phyloP scores from a whole-genome alignment of 352 stramenopile genomes.

The Phytophthora pisi region DNA sequence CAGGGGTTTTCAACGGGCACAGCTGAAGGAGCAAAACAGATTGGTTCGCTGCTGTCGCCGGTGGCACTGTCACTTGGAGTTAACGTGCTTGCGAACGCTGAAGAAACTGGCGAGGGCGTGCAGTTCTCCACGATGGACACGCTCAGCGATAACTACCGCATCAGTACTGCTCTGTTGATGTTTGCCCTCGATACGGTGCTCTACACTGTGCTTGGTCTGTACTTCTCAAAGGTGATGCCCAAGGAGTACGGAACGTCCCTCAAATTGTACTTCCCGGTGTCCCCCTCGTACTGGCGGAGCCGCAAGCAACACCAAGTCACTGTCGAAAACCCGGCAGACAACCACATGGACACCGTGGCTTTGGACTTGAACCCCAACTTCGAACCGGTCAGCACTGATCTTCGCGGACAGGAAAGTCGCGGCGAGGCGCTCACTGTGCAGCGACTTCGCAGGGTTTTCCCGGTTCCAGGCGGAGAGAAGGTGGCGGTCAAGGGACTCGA shows the following conservation, averaged over 20 bases:
- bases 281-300: slow-evolving; percentile 41
- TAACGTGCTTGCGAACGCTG: slow-evolving; percentile 49
- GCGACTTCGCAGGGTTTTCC: slow-evolving; percentile 78
- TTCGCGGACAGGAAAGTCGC: slow-evolving; percentile 51
- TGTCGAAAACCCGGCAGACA: background rate
- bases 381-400: slow-evolving; percentile 45
- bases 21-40: background rate
- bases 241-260: slow-evolving; percentile 86
- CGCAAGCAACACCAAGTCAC: slow-evolving; percentile 7
- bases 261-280: slow-evolving; percentile 93
- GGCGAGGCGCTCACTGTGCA: slow-evolving; percentile 64
- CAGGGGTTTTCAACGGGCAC: slow-evolving; percentile 27
- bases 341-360: slow-evolving; percentile 32
- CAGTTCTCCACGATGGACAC: slow-evolving; percentile 43
- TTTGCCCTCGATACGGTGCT: slow-evolving; percentile 86
- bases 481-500: slow-evolving; percentile 86
- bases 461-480: slow-evolving; percentile 79
- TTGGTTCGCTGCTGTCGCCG: background rate
- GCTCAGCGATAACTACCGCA: slow-evolving; percentile 57
- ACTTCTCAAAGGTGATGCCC: slow-evolving; percentile 92
- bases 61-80: slow-evolving; percentile 47
- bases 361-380: slow-evolving; percentile 53
- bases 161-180: no score
- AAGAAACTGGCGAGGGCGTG: slow-evolving; percentile 51
- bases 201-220: slow-evolving; percentile 88